These are phyloP conservation scores for Apiotrichum laibachii DNA, from an alignment of 1,284 basidiomycete genomes.

Conservation along the genomic window DNA sequence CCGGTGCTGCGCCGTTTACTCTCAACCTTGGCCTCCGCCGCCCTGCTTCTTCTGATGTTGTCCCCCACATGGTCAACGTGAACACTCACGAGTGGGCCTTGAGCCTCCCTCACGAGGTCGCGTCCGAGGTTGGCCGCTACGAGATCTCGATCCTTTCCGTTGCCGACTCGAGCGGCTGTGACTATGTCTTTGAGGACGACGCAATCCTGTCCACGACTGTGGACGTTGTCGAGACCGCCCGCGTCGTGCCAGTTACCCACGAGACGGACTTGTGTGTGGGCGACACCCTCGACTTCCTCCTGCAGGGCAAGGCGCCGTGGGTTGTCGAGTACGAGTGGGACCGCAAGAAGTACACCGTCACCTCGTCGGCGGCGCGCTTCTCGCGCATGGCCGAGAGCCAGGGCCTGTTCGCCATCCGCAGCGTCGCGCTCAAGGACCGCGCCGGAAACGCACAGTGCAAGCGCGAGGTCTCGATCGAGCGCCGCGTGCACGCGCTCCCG, in stretches of 20 bases:
- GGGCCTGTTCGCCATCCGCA: constrained; percentile 76
- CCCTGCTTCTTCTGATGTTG: constrained; percentile 66
- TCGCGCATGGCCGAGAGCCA: constrained; percentile 74
- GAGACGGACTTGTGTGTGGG: constrained; percentile 84
- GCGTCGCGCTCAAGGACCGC: constrained; percentile 79
- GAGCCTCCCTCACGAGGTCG: constrained; percentile 67
- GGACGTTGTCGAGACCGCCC: constrained; percentile 90
- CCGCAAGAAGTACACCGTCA: constrained; percentile 69
- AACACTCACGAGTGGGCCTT: constrained; percentile 70
- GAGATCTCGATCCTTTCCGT: constrained; percentile 72
- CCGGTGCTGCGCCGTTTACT: constrained; percentile 84
- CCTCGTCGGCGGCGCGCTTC: constrained; percentile 75
- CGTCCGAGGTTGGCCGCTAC: constrained; percentile 76
- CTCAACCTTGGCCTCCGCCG: constrained; percentile 70
- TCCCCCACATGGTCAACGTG: constrained; percentile 61
- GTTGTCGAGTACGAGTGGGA: constrained; percentile 84
- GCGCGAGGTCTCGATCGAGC: constrained; percentile 69
- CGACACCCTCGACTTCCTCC: constrained; percentile 82
- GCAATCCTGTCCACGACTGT: constrained; percentile 62
- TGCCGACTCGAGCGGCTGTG: constrained; percentile 74
- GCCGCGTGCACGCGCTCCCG: constrained; percentile 78
- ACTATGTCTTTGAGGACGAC: constrained; percentile 63
- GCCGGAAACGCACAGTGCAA: constrained; percentile 65
- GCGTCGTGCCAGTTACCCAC: constrained; percentile 78
- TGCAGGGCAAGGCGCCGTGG: constrained; percentile 96